Evolutionary conservation across 2,329 filamentous ascomycete genomes (phyloP).

Genomic region (Alternaria consortialis): DNA sequence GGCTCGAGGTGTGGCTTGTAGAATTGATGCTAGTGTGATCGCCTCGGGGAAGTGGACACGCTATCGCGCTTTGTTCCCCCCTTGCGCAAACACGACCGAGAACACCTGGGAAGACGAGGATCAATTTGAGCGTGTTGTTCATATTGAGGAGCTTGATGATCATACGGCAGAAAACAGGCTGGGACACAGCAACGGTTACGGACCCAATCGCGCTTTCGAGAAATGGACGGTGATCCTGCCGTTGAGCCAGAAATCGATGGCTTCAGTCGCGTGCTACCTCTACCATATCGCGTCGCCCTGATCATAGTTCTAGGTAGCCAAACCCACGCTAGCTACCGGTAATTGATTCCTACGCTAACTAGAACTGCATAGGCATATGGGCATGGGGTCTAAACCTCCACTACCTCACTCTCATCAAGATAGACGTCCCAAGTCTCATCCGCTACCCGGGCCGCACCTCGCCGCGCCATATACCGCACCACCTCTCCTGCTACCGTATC

Average conservation of each 20-base stretch:
- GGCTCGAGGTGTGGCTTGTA: not conserved
- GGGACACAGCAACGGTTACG: slow-evolving; percentile 35
- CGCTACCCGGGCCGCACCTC: slow-evolving; percentile 82
- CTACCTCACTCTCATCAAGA: slow-evolving; percentile 78
- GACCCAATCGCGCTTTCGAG: slow-evolving; percentile 29
- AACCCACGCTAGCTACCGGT: not conserved
- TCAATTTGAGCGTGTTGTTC: slow-evolving; percentile 14
- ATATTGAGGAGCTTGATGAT: slow-evolving; percentile 25
- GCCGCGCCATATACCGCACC: slow-evolving; percentile 75
- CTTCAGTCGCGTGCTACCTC: slow-evolving; percentile 85
- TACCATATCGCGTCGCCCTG: slow-evolving; percentile 88
- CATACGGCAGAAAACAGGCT: slow-evolving; percentile 23
- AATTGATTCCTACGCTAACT: not conserved
- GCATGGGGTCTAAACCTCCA: slow-evolving; percentile 94
- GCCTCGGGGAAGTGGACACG: slow-evolving; percentile 43
- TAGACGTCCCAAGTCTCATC: slow-evolving; percentile 87
- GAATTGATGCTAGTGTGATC: slow-evolving; percentile 26
- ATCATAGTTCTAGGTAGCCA: slow-evolving; percentile 81
- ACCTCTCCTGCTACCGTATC: slow-evolving; percentile 85
- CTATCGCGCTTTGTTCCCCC: slow-evolving; percentile 26
- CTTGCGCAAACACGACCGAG: slow-evolving; percentile 25
- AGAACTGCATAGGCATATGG: slow-evolving; percentile 75
- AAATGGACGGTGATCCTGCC: slow-evolving; percentile 77
- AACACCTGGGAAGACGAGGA: slow-evolving; percentile 2
- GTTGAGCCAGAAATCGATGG: slow-evolving; percentile 76